Evolutionary conservation across 1,284 basidiomycete genomes (phyloP), one percentile per base, ranked within the genome.

Genomic region (Flammula alnicola): DNA sequence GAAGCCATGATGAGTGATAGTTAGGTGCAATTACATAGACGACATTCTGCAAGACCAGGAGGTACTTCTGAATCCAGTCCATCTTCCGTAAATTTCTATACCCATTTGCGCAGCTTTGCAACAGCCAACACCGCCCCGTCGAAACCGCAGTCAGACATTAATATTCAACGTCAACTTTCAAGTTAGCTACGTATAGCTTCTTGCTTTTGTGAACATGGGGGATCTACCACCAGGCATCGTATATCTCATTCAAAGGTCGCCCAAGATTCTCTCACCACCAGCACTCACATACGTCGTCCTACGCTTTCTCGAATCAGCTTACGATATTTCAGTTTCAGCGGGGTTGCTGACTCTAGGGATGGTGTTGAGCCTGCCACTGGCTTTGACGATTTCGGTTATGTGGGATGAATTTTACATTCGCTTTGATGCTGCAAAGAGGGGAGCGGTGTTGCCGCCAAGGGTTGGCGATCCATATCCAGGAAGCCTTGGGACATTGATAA

Each of bases 211-310:
- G 27, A 37, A 20, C 19, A 55, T 59, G 57, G 39, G 31, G 8
- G 43, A 30, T n/a, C 22, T 61, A 10, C 60, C 62, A 8, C 62
- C 62, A n/a, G 62, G 62, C 6, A 58, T 63, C 40, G 26, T 51
- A 14, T 62, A 63, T 26, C 56, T 63, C 39, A 19, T 58, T 11
- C 53, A 49, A 32, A 47, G 54, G 27, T 46, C 55, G 0, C 60
- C 57, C 5, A 50, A 33, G 26, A 40, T 63, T 32, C 22, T 58
- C 1, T 38, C 52, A 11, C 62, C 62, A 10, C 60, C 59, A 14
- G 37, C 51, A 9, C 9, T 59, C 4, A 39, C 56, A 6, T 63
- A 59, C 33, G 20, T 45, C 19, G 32, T 49, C 20, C 22, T 46
- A n/a, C 44, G 39, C 26, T n/a, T 51, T 4, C 31, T 36, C 8